phyloP scores from a whole-genome alignment of 1,284 basidiomycete genomes.

The Afroboletus lepidellus region DNA sequence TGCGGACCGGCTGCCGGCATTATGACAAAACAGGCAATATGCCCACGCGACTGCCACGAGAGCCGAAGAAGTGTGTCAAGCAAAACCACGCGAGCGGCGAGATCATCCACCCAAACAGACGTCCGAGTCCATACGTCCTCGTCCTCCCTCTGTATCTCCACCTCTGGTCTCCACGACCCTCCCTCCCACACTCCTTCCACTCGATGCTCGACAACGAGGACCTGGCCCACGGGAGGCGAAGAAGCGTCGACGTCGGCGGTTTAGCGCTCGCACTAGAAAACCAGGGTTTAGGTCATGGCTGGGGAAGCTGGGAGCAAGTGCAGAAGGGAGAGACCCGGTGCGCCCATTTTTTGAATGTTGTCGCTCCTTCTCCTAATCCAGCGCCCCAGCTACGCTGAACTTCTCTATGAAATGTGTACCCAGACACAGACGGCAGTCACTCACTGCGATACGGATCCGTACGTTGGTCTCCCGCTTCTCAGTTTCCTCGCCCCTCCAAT shows the following conservation, averaged over 20 bases:
- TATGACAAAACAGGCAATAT: constrained; percentile 25
- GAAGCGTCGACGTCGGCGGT: constrained; percentile 84
- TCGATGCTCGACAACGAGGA: constrained; percentile 33
- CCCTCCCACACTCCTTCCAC: background rate
- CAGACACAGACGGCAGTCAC: constrained; percentile 75
- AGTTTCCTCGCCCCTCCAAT: constrained; percentile 20
- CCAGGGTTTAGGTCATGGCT: constrained; percentile 65
- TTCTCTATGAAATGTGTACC: constrained; percentile 79
- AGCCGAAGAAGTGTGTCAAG: constrained; percentile 36
- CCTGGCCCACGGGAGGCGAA: constrained; percentile 42
- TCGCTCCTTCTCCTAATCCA: constrained; percentile 8
- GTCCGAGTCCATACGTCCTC: constrained; percentile 9
- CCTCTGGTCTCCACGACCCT: background rate
- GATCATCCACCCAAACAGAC: constrained; percentile 31
- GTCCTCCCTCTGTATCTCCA: constrained; percentile 5
- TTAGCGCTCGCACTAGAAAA: constrained; percentile 73
- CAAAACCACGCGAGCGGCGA: constrained; percentile 37
- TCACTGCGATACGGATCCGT: constrained; percentile 50
- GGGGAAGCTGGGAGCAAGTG: constrained; percentile 62
- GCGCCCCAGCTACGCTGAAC: constrained; percentile 61
- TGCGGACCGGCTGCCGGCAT: constrained; percentile 26
- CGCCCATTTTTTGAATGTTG: constrained; percentile 28
- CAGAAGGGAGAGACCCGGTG: constrained; percentile 59
- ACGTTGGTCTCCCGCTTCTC: constrained; percentile 23
- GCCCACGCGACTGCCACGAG: constrained; percentile 37